Conservation (phyloP, 225 moss, liverwort and hornwort genomes). For the Pleurozium schreberi region DNA sequence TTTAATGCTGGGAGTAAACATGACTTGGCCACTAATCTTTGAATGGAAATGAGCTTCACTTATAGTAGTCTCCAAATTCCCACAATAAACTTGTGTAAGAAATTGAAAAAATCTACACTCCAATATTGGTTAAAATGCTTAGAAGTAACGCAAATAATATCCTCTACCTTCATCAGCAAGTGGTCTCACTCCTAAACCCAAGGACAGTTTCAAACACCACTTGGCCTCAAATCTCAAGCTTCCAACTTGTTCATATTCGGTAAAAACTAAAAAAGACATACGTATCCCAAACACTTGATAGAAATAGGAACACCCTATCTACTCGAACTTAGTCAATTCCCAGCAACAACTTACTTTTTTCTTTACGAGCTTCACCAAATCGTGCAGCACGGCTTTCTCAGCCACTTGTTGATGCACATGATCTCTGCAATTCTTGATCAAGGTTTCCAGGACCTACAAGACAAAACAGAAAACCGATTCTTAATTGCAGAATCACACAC, state of each 20-base stretch:
- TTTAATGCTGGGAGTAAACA: neutral
- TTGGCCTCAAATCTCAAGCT: neutral
- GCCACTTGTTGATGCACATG: slow-evolving; percentile 83
- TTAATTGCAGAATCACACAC: neutral
- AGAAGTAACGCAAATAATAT: neutral
- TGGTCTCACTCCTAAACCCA: neutral
- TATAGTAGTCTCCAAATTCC: neutral
- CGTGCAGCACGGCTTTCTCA: slow-evolving; percentile 75
- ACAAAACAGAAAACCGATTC: neutral
- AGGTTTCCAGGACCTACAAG: slow-evolving; percentile 64
- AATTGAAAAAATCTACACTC: neutral
- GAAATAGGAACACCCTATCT: neutral
- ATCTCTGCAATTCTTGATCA: slow-evolving; percentile 81
- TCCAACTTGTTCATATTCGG: neutral
- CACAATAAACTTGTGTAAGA: neutral
- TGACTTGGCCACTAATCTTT: neutral
- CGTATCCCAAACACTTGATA: neutral
- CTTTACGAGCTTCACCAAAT: slow-evolving; percentile 79
- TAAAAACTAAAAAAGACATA: neutral
- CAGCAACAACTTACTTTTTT: slow-evolving; percentile 36
- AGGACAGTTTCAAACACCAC: neutral
- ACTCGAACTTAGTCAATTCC: neutral
- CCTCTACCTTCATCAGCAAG: neutral
- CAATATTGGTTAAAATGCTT: neutral
- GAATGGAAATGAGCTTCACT: neutral